Evolutionary conservation across 495 filamentous ascomycete genomes (phyloP).

Genomic region (Annulohypoxylon stygium): DNA sequence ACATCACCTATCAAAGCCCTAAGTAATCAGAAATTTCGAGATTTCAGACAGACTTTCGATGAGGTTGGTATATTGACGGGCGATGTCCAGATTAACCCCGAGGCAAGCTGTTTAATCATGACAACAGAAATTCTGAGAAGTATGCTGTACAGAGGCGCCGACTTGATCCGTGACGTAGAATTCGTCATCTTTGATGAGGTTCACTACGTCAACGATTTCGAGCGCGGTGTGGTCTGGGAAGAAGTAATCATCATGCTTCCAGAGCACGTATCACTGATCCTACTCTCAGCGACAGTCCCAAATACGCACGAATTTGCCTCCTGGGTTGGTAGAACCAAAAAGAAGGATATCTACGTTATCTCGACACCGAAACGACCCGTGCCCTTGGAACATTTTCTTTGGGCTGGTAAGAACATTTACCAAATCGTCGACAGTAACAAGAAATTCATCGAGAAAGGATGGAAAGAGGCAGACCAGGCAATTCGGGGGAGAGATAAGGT

Average conservation of each 20-base stretch:
- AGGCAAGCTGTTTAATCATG: conserved; percentile 99
- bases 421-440: conserved; percentile 96
- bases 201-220: conserved; percentile 98
- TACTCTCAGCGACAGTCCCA: conserved; percentile 95
- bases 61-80: conserved; percentile 98
- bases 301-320: conserved; percentile 98
- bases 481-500: conserved; percentile 84
- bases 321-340: conserved; percentile 98
- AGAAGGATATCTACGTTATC: conserved; percentile 99
- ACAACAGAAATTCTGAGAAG: conserved; percentile 97
- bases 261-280: conserved; percentile 93
- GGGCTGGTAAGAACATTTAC: conserved; percentile 90
- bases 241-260: conserved; percentile 99
- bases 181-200: conserved; percentile 99
- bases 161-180: conserved; percentile 96
- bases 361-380: conserved; percentile 96
- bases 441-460: conserved; percentile 87
- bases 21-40: conserved; percentile 98
- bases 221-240: conserved; percentile 98
- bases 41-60: conserved; percentile 89
- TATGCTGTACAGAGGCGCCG: conserved; percentile 97
- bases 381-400: conserved; percentile 94
- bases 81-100: conserved; percentile 97
- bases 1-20: conserved; percentile 98
- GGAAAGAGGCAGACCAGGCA: conserved; percentile 92